phyloP scores from a whole-genome alignment of 768 basidiomycete species.

The Pulveroboletus frians region DNA sequence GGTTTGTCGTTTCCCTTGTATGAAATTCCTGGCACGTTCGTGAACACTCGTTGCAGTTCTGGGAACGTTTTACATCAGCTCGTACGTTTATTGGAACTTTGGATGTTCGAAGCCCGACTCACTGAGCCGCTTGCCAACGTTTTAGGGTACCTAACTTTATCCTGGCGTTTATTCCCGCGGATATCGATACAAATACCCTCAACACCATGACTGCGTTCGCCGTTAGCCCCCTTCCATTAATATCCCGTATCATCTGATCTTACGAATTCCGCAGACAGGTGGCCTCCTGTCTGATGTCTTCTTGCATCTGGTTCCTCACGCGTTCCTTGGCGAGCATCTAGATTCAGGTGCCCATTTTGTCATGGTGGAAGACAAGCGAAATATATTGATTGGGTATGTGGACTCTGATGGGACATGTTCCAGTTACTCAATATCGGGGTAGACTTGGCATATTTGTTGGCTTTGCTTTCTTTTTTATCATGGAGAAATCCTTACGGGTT shows the following conservation, averaged over 20 bases:
- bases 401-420: conserved; percentile 1
- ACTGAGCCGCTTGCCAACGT: conserved; percentile 20
- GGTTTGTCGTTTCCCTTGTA: conserved; percentile 30
- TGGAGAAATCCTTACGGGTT: conserved; percentile 88
- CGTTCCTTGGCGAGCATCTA: conserved; percentile 86
- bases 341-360: conserved; percentile 68
- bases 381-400: conserved; percentile 80
- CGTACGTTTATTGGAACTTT: conserved; percentile 48
- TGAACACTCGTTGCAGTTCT: conserved; percentile 45
- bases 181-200: conserved; percentile 78
- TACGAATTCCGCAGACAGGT: conserved; percentile 54
- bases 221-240: conserved; percentile 39
- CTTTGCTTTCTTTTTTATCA: conserved; percentile 87
- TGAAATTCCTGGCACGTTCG: conserved; percentile 14
- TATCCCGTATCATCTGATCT: conserved; percentile 15
- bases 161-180: conserved; percentile 86
- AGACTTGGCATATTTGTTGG: conserved; percentile 81
- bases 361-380: conserved; percentile 86
- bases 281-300: conserved; percentile 92
- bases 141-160: conserved; percentile 88
- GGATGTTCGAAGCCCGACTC: conserved; percentile 14
- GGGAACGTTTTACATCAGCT: conserved; percentile 95
- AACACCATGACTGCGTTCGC: conserved; percentile 96
- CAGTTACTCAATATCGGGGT: conserved; percentile 8
- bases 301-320: conserved; percentile 85